Percentiles rank a stretch among this genome's conserved stretches.
phyloP scores from a whole-genome alignment of 2,329 filamentous ascomycete genomes.

The Cordyceps cicadae region DNA sequence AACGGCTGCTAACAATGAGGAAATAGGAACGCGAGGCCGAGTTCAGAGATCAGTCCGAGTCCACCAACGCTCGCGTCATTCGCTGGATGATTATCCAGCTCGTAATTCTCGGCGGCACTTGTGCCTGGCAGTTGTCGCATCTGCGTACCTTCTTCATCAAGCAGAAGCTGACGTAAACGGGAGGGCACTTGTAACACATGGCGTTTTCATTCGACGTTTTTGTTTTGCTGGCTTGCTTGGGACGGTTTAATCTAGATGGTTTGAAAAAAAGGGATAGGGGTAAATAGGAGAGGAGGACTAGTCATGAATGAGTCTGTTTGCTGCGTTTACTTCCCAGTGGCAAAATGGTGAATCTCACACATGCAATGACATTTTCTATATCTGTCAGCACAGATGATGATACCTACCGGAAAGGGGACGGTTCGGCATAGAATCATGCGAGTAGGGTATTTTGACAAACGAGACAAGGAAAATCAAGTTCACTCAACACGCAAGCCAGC shows the following conservation, averaged over 20 bases:
- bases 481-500: neutral
- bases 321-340: neutral
- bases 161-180: constrained; percentile 84
- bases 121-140: constrained; percentile 95
- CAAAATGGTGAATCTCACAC: neutral
- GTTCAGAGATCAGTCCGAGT: constrained; percentile 95
- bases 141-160: constrained; percentile 98
- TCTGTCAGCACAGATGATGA: neutral
- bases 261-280: neutral
- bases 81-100: constrained; percentile 92
- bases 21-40: constrained; percentile 87
- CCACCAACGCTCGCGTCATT: constrained; percentile 83
- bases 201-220: neutral
- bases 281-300: neutral
- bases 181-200: constrained; percentile 1
- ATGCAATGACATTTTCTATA: neutral
- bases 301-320: neutral
- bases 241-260: neutral
- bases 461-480: neutral
- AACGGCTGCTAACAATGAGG: constrained; percentile 2
- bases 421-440: neutral
- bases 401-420: neutral
- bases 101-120: constrained; percentile 73
- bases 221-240: constrained; percentile 1
- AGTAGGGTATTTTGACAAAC: neutral